Evolutionary conservation across 2,329 filamentous ascomycete genomes (phyloP).

Genomic region (Colletotrichum sansevieriae): DNA sequence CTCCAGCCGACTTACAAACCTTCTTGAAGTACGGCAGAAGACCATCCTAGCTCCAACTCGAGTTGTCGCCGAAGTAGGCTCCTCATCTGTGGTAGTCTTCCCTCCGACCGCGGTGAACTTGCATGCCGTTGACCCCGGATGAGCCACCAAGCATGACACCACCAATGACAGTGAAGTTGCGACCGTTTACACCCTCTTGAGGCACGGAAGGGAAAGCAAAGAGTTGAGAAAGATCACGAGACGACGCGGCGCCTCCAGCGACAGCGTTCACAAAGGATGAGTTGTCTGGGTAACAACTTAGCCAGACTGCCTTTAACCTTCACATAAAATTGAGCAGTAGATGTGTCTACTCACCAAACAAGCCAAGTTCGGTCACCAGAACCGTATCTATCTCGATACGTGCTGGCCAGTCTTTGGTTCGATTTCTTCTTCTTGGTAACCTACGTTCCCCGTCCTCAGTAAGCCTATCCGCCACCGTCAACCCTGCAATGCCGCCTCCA

Average conservation of each 20-base stretch:
- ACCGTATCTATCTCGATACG: conserved; percentile 35
- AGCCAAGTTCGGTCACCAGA: conserved; percentile 44
- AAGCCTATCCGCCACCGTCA: conserved; percentile 42
- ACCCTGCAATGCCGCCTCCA: conserved; percentile 42
- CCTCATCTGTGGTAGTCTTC: conserved; percentile 49
- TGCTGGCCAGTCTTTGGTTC: neutral
- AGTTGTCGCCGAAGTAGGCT: conserved; percentile 42
- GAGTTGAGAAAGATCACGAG: conserved; percentile 12
- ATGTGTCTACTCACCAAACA: conserved; percentile 28
- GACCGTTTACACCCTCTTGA: conserved; percentile 39
- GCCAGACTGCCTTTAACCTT: too few species aligned
- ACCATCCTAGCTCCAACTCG: conserved; percentile 47
- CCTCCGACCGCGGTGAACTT: conserved; percentile 46
- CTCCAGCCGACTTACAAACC: conserved; percentile 24
- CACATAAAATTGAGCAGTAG: too few species aligned
- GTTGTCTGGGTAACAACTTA: conserved; percentile 33
- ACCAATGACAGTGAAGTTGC: conserved; percentile 40
- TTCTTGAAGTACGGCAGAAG: conserved; percentile 49
- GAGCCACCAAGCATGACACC: conserved; percentile 48
- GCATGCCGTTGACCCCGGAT: conserved; percentile 47
- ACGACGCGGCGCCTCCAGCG: conserved; percentile 32
- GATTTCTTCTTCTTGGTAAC: neutral
- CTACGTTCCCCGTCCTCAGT: conserved; percentile 42
- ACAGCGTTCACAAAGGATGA: conserved; percentile 45
- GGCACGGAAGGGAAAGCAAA: conserved; percentile 41